phyloP scores from a whole-genome alignment of 129 eudicot genomes.

The Ambrosia artemisiifolia region DNA sequence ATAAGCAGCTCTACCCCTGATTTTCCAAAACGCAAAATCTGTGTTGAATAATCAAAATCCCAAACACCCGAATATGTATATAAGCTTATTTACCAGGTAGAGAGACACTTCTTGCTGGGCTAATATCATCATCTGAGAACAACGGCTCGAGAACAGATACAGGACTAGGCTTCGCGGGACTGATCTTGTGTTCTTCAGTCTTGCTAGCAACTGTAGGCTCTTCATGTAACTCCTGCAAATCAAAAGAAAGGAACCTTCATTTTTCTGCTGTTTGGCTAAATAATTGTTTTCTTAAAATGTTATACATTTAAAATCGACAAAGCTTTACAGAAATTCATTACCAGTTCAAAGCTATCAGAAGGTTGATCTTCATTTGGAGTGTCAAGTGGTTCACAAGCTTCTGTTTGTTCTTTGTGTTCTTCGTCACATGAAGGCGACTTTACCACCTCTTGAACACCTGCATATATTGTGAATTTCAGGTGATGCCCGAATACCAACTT shows the following conservation, averaged over 20 bases:
- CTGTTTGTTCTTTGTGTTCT: conserved; percentile 32
- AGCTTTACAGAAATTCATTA: conserved; percentile 14
- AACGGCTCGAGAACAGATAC: conserved; percentile 79
- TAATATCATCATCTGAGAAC: conserved; percentile 71
- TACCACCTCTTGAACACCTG: conserved; percentile 34
- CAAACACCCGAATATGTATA: background rate
- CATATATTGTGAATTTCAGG: conserved; percentile 4
- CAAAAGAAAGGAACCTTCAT: background rate
- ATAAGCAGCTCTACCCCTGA: no score
- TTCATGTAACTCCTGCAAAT: conserved; percentile 49
- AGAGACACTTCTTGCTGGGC: conserved; percentile 60
- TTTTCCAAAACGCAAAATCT: no score
- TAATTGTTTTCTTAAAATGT: background rate
- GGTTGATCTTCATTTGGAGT: conserved; percentile 24
- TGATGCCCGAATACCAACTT: background rate
- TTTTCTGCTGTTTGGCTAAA: background rate
- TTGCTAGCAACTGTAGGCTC: conserved; percentile 34
- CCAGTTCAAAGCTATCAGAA: conserved; percentile 28
- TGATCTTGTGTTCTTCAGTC: conserved; percentile 26
- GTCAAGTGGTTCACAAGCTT: conserved; percentile 33
- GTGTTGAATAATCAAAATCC: no score
- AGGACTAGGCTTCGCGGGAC: conserved; percentile 65
- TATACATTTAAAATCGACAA: background rate
- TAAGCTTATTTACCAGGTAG: conserved; percentile 46
- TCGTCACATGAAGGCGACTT: conserved; percentile 12